These are phyloP conservation scores for Yarrowia divulgata DNA, from an alignment of 805 yeast genomes.

Conservation along the genomic window DNA sequence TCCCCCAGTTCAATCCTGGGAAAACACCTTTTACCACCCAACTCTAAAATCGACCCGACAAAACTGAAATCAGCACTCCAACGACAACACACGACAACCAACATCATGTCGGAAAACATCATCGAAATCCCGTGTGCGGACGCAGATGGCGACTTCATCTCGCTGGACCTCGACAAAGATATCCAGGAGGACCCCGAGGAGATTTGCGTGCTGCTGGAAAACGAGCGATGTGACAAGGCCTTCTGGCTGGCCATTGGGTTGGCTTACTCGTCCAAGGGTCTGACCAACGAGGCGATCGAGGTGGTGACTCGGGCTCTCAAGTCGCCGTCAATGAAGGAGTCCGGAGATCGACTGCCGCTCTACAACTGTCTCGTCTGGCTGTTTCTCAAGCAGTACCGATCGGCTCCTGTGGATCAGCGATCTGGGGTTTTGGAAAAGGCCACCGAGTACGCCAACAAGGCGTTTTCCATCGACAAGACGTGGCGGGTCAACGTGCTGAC, in stretches of 20 bases:
- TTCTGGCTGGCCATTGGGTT: constrained; percentile 86
- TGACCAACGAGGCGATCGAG: constrained; percentile 65
- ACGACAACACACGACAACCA: neutral
- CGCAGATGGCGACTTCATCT: constrained; percentile 78
- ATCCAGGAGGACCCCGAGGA: constrained; percentile 91
- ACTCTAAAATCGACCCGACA: neutral
- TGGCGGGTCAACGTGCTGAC: constrained; percentile 62
- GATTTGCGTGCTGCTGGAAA: constrained; percentile 75
- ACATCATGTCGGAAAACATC: constrained; percentile 46
- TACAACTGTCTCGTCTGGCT: constrained; percentile 79
- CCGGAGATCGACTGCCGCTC: constrained; percentile 59
- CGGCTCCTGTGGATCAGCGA: constrained; percentile 45
- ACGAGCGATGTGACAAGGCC: constrained; percentile 75
- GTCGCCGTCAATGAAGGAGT: constrained; percentile 44
- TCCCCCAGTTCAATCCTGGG: neutral
- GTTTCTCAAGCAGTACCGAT: constrained; percentile 50
- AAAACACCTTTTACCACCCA: neutral
- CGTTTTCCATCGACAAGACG: constrained; percentile 57
- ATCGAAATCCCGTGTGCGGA: constrained; percentile 75
- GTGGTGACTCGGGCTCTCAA: constrained; percentile 68
- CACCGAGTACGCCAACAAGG: constrained; percentile 56
- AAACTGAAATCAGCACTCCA: neutral
- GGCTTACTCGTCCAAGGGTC: constrained; percentile 73
- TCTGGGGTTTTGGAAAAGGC: constrained; percentile 50
- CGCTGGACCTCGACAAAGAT: constrained; percentile 79